Base-by-base conservation (phyloP, 768 basidiomycete species). In the Boletus rubescentipes region DNA sequence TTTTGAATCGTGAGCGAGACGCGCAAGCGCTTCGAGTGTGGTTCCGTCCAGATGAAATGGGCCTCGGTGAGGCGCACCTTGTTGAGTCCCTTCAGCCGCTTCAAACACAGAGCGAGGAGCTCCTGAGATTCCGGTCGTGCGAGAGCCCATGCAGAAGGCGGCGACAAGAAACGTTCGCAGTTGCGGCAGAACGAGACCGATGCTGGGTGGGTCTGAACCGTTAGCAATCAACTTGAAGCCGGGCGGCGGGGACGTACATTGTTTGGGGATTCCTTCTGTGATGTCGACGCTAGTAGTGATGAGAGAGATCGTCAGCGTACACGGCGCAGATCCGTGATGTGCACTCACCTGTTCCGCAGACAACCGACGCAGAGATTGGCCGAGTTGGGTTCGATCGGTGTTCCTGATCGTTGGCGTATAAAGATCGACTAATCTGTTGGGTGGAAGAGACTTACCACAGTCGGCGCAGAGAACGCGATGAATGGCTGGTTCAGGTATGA, bases 11-110 rank as follows among this genome's bases (percentile, higher is more conserved):
- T 97, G 63, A 99, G 75, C 49, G 96, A 96, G 51, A 99, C 85
- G 43, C 93, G 83, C 57, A 98, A 70, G 35, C 97, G 82, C 67
- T 95, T 94, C 36, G 91, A 94, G 73, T 99, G 96, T 3, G 97
- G 97, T 67, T 99, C 97, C 20, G 97, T 99, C 97, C 97, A 99
- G 65, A 98, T 93, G 71, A 98, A 98, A 59, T 93, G 91, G 2
- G 97, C 97, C 58, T 98, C 96, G n/a, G 97, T 95, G 39, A 99
- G 74, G 45, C 96, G 89, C 26, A 98, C 93, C 77, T 93, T 95
- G 63, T 85, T 87, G 21, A 98, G 77, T 3, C 94, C 94, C 67
- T 95, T 96, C 63, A 98, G 84, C 71, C 95, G 96, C 69, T 91
- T 92, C 54, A 99, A 74, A 71, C 97, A 98, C 53, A 98, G 86